These are phyloP conservation scores for Mycocentrospora acerina DNA, from an alignment of 2,329 filamentous ascomycete species.

Conservation along the genomic window DNA sequence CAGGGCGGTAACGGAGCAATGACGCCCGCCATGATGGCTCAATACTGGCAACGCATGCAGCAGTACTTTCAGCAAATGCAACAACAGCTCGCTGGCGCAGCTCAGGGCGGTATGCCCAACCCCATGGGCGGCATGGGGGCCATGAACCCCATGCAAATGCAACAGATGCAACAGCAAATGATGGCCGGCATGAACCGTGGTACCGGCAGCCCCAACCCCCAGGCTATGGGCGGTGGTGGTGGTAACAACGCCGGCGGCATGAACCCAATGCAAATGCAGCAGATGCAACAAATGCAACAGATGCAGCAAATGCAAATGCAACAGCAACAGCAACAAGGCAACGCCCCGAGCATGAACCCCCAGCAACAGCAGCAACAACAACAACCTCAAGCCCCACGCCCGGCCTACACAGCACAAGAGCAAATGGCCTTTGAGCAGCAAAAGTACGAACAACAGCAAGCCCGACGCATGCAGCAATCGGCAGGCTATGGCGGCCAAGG, in stretches of 20 bases:
- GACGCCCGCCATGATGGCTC: slow-evolving; percentile 96
- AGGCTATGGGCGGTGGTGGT: slow-evolving; percentile 40
- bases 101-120: slow-evolving; percentile 34
- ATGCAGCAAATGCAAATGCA: slow-evolving; percentile 45
- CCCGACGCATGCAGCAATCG: slow-evolving; percentile 53
- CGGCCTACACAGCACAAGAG: slow-evolving; percentile 68
- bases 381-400: slow-evolving; percentile 34
- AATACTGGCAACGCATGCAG: slow-evolving; percentile 98
- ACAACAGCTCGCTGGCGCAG: slow-evolving; percentile 70
- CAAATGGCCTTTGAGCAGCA: slow-evolving; percentile 76
- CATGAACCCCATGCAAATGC: slow-evolving; percentile 61
- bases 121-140: slow-evolving; percentile 53
- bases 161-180: slow-evolving; percentile 45
- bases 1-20: slow-evolving; percentile 59
- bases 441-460: slow-evolving; percentile 72
- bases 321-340: slow-evolving; percentile 46
- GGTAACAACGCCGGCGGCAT: too few relatives aligned
- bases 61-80: slow-evolving; percentile 96
- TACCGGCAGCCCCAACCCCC: slow-evolving; percentile 36
- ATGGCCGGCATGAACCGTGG: slow-evolving; percentile 30
- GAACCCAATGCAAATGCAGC: slow-evolving; percentile 69
- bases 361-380: slow-evolving; percentile 40
- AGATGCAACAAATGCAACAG: slow-evolving; percentile 65
- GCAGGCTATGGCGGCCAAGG: slow-evolving; percentile 54
- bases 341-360: too few relatives aligned